Evolutionary conservation across 768 basidiomycete species (phyloP).

Genomic region (Auricularia sp.): DNA sequence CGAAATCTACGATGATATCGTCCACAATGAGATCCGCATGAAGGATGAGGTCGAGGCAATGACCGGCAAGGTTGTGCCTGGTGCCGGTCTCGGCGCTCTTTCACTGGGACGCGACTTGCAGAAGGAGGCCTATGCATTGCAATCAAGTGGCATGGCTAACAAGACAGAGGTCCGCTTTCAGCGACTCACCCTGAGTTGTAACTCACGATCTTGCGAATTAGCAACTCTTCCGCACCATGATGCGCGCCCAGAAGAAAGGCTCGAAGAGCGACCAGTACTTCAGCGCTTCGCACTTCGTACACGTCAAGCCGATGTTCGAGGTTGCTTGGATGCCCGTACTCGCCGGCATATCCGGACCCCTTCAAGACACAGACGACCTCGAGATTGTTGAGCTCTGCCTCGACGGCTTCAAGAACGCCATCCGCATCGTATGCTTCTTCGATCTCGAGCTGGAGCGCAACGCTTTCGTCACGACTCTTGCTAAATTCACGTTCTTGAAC

Average conservation of each 20-base stretch:
- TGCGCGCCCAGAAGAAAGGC: slow-evolving; percentile 82
- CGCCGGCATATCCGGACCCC: slow-evolving; percentile 85
- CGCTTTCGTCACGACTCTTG: slow-evolving; percentile 92
- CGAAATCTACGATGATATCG: slow-evolving; percentile 83
- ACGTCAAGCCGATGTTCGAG: slow-evolving; percentile 98
- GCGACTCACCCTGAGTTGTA: neutral
- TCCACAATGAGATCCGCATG: slow-evolving; percentile 91
- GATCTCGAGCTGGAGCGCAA: slow-evolving; percentile 97
- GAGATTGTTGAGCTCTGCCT: slow-evolving; percentile 86
- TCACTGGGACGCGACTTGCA: slow-evolving; percentile 92
- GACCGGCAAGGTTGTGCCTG: slow-evolving; percentile 29
- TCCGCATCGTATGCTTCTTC: slow-evolving; percentile 92
- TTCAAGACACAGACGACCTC: slow-evolving; percentile 91
- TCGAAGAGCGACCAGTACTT: slow-evolving; percentile 80
- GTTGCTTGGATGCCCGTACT: slow-evolving; percentile 98
- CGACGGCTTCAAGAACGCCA: slow-evolving; percentile 95
- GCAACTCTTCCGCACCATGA: slow-evolving; percentile 88
- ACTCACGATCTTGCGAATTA: slow-evolving; percentile 17
- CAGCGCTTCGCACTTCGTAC: slow-evolving; percentile 91
- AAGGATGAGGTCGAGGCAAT: slow-evolving; percentile 83
- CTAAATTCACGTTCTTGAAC: slow-evolving; percentile 94
- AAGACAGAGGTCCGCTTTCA: slow-evolving; percentile 72
- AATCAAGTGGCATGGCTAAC: slow-evolving; percentile 91
- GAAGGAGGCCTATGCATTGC: slow-evolving; percentile 89
- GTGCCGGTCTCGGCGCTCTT: slow-evolving; percentile 69